Percentiles rank a stretch among this genome's conserved stretches.
phyloP scores from a whole-genome alignment of 2,329 filamentous ascomycete species.

The Xylariomycetidae sp. region DNA sequence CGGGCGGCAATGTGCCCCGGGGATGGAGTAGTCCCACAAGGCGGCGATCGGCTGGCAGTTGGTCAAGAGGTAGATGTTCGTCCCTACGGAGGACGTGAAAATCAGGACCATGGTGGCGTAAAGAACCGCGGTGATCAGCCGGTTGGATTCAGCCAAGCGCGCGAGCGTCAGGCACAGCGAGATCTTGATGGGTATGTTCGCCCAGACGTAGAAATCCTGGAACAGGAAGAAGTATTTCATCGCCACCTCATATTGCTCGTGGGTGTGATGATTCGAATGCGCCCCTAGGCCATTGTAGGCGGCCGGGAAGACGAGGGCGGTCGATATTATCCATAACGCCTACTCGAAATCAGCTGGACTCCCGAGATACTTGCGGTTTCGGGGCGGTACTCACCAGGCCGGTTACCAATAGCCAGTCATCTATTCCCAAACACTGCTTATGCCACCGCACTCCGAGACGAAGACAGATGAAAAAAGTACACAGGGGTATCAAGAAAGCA shows the following conservation, averaged over 20 bases:
- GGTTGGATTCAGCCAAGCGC: too few species aligned
- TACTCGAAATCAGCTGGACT: neutral
- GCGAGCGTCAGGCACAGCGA: too few species aligned
- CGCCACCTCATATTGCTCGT: conserved; percentile 1
- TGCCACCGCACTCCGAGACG: neutral
- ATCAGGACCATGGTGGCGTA: conserved; percentile 1
- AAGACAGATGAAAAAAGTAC: neutral
- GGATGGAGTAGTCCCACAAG: conserved; percentile 1
- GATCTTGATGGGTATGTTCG: conserved; percentile 6
- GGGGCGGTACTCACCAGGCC: neutral
- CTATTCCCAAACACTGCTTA: neutral
- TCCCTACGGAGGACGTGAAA: neutral
- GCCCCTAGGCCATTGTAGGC: conserved; percentile 4
- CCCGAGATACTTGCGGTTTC: neutral
- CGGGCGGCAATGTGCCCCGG: conserved; percentile 1
- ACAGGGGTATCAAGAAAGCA: neutral
- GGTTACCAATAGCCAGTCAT: neutral
- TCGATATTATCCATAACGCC: conserved; percentile 6
- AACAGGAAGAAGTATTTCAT: conserved; percentile 7
- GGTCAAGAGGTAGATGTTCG: conserved; percentile 5
- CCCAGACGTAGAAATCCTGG: conserved; percentile 8
- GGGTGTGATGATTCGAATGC: conserved; percentile 2
- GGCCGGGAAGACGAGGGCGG: conserved; percentile 1
- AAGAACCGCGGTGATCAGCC: too few species aligned
- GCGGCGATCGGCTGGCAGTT: conserved; percentile 3